Evolutionary conservation across 2,329 filamentous ascomycete genomes (phyloP).

Genomic region (Talaromyces marneffei): DNA sequence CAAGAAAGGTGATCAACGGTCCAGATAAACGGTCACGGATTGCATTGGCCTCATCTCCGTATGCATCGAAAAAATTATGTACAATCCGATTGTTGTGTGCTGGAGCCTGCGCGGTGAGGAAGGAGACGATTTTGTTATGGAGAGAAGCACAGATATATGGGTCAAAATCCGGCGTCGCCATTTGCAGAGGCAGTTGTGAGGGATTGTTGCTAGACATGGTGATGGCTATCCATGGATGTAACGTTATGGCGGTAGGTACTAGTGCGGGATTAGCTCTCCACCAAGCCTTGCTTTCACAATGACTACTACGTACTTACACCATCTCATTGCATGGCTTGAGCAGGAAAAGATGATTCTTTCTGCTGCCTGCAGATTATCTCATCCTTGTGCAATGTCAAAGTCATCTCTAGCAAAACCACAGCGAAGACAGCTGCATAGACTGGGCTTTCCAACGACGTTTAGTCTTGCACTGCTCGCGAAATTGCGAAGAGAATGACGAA

Average conservation of each 20-base stretch:
- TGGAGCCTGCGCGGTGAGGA: not conserved
- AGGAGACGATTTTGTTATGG: not conserved
- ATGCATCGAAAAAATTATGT: not conserved
- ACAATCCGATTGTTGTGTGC: not conserved
- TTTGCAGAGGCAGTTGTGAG: not conserved
- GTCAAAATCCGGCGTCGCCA: not conserved
- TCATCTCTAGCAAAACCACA: not conserved
- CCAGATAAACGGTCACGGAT: not conserved
- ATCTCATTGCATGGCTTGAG: not conserved
- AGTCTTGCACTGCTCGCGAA: not conserved
- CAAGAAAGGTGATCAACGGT: not conserved
- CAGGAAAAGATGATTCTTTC: not conserved
- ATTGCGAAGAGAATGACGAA: not conserved
- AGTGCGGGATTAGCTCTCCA: not conserved
- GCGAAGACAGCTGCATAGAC: not conserved
- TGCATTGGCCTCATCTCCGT: not conserved
- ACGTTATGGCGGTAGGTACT: not conserved
- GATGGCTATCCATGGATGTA: not conserved
- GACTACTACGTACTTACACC: not conserved
- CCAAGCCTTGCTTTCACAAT: not conserved
- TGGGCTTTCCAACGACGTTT: not conserved
- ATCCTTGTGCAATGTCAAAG: not conserved
- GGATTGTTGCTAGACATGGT: not conserved
- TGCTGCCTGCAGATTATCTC: not conserved
- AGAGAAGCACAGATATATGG: conserved; percentile 2